Percentiles rank a stretch among this genome's conserved stretches.
phyloP scores from a whole-genome alignment of 495 filamentous ascomycete genomes.

The Parathielavia appendiculata region DNA sequence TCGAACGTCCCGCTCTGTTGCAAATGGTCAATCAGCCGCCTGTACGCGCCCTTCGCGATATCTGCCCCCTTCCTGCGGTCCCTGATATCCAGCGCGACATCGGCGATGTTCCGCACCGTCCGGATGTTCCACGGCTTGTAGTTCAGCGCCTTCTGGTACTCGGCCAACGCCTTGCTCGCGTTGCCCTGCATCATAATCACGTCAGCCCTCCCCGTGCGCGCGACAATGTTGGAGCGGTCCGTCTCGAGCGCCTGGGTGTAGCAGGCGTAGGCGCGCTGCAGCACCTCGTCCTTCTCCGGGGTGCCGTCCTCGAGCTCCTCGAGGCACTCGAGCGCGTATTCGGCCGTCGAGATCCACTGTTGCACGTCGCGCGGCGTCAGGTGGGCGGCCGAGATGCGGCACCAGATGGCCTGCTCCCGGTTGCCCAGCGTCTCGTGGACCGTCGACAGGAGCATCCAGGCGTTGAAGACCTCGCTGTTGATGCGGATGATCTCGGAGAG shows the following conservation, averaged over 20 bases:
- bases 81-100: conserved; percentile 56
- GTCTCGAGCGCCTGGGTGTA: conserved; percentile 64
- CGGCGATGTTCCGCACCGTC: conserved; percentile 59
- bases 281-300: conserved; percentile 37
- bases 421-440: conserved; percentile 65
- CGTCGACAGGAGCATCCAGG: conserved; percentile 70
- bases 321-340: conserved; percentile 50
- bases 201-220: conserved; percentile 31
- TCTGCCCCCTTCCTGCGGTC: conserved; percentile 41
- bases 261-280: conserved; percentile 59
- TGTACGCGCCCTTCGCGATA: conserved; percentile 57
- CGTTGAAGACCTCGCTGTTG: conserved; percentile 77
- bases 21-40: conserved; percentile 52
- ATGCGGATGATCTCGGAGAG: conserved; percentile 66
- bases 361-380: conserved; percentile 61
- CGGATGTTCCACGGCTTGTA: conserved; percentile 54
- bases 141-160: conserved; percentile 61
- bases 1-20: conserved; percentile 37
- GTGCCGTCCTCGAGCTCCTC: conserved; percentile 54
- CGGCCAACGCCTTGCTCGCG: conserved; percentile 50
- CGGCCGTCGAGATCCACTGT: conserved; percentile 64
- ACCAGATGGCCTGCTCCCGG: conserved; percentile 59
- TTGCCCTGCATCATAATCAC: conserved; percentile 43
- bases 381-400: conserved; percentile 66
- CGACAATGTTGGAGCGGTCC: conserved; percentile 51